Percentiles rank a stretch among this genome's conserved stretches.
Conservation (phyloP, 2,329 filamentous ascomycete genomes). For the Fusarium mexicanum region DNA sequence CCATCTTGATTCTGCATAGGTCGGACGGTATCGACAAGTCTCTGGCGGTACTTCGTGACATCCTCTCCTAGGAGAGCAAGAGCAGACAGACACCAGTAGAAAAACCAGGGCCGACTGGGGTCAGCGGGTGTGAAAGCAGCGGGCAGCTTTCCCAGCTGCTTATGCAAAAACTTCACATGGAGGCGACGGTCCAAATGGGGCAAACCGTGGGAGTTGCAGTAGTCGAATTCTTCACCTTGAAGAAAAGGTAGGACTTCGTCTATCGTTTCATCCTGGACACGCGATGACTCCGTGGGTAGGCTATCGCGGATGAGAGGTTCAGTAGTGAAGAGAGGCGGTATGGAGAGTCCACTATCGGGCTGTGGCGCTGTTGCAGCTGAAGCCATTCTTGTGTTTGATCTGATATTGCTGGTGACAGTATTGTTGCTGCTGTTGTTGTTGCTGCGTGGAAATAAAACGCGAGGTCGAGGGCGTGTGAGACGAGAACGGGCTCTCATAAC, state of each 20-base stretch:
- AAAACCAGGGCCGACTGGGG: conserved; percentile 89
- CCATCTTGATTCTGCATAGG: conserved; percentile 85
- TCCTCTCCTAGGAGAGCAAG: conserved; percentile 82
- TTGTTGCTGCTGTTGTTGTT: conserved; percentile 24
- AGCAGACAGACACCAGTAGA: conserved; percentile 89
- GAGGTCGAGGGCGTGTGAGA: conserved; percentile 43
- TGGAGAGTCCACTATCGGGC: conserved; percentile 27
- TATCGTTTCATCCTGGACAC: conserved; percentile 74
- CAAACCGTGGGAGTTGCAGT: conserved; percentile 76
- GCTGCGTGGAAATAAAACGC: conserved; percentile 46
- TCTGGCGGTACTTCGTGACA: conserved; percentile 70
- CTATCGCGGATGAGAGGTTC: conserved; percentile 71
- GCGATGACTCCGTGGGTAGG: conserved; percentile 74
- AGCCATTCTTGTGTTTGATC: conserved; percentile 16
- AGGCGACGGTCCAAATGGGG: conserved; percentile 74
- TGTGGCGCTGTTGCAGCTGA: conserved; percentile 23
- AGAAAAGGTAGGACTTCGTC: conserved; percentile 76
- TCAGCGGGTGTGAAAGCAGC: conserved; percentile 78
- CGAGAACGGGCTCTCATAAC: conserved; percentile 46
- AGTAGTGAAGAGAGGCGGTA: conserved; percentile 67
- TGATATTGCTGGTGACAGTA: conserved; percentile 11
- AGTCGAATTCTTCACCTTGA: conserved; percentile 60
- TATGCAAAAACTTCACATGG: conserved; percentile 71
- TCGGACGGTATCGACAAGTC: conserved; percentile 77
- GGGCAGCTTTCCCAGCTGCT: conserved; percentile 70